phyloP scores from a whole-genome alignment of 805 yeast genomes.

The Candida stauntonica region DNA sequence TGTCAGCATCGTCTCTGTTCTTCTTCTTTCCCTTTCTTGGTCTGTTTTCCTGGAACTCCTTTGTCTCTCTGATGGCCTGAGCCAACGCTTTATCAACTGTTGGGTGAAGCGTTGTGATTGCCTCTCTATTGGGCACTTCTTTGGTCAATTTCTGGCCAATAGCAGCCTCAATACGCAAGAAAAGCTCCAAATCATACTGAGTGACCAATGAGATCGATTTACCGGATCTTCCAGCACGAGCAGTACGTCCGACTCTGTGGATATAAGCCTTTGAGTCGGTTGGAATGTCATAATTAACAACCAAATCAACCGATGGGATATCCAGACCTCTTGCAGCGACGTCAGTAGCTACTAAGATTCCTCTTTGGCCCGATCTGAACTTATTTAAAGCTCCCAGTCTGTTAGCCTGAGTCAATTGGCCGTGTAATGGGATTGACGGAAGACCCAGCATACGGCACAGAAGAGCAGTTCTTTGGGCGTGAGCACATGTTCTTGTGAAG shows the following conservation, averaged over 20 bases:
- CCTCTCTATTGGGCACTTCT: constrained; percentile 73
- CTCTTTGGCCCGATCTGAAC: constrained; percentile 67
- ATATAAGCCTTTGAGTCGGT: constrained; percentile 81
- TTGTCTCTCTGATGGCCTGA: constrained; percentile 62
- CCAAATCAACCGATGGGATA: constrained; percentile 76
- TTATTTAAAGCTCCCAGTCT: constrained; percentile 78
- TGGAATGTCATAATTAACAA: constrained; percentile 75
- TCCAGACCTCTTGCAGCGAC: constrained; percentile 89
- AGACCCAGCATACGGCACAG: constrained; percentile 79
- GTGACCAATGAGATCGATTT: constrained; percentile 85
- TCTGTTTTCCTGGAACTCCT: constrained; percentile 27
- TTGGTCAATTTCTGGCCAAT: constrained; percentile 80
- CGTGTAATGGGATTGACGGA: constrained; percentile 89
- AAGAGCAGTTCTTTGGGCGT: constrained; percentile 85
- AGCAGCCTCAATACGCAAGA: constrained; percentile 83
- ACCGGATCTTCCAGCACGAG: constrained; percentile 89
- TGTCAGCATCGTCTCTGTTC: constrained; percentile 22
- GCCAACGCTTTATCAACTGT: constrained; percentile 90
- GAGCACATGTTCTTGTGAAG: constrained; percentile 92
- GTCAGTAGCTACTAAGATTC: constrained; percentile 75
- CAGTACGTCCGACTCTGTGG: constrained; percentile 93
- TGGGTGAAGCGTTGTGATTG: constrained; percentile 71
- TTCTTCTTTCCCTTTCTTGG: constrained; percentile 18
- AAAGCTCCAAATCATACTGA: constrained; percentile 89
- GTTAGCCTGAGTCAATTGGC: constrained; percentile 83